Evolutionary conservation across 805 yeast species (phyloP).

Genomic region (Wickerhamiella siamensis): DNA sequence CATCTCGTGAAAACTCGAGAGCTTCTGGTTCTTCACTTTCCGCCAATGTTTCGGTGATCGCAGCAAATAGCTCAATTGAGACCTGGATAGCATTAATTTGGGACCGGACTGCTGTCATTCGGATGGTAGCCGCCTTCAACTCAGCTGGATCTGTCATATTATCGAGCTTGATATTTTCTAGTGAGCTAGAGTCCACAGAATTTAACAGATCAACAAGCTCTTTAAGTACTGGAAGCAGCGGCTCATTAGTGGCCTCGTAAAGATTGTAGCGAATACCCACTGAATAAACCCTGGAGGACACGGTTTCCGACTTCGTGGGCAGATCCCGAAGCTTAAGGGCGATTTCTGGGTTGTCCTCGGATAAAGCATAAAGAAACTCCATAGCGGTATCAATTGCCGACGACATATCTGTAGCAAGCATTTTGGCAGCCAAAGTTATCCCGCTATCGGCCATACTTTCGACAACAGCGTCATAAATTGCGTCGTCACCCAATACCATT

Average conservation of each 20-base stretch:
- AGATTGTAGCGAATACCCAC: constrained; percentile 21
- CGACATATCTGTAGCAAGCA: constrained; percentile 1
- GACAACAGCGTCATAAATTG: constrained; percentile 35
- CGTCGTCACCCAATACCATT: constrained; percentile 48
- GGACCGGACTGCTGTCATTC: constrained; percentile 12
- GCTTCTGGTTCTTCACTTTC: constrained; percentile 12
- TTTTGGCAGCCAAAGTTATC: not conserved
- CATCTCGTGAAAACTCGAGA: constrained; percentile 7
- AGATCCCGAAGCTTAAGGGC: constrained; percentile 2
- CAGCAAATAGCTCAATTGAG: constrained; percentile 61
- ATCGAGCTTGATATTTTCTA: not conserved
- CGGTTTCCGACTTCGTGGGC: not conserved
- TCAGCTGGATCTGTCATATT: constrained; percentile 9
- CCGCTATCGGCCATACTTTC: constrained; percentile 17
- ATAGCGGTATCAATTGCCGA: constrained; percentile 16
- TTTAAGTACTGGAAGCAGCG: constrained; percentile 9
- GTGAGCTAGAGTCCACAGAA: not conserved
- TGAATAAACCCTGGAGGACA: constrained; percentile 17
- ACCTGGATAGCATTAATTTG: constrained; percentile 49
- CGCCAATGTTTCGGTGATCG: constrained; percentile 47
- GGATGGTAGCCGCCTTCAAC: constrained; percentile 11
- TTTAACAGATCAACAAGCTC: constrained; percentile 2
- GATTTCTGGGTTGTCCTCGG: constrained; percentile 19
- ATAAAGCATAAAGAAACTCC: constrained; percentile 22
- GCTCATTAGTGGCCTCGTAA: constrained; percentile 6